Base-by-base conservation (phyloP, 1,284 basidiomycete genomes). In the Takashimella tepidaria region DNA sequence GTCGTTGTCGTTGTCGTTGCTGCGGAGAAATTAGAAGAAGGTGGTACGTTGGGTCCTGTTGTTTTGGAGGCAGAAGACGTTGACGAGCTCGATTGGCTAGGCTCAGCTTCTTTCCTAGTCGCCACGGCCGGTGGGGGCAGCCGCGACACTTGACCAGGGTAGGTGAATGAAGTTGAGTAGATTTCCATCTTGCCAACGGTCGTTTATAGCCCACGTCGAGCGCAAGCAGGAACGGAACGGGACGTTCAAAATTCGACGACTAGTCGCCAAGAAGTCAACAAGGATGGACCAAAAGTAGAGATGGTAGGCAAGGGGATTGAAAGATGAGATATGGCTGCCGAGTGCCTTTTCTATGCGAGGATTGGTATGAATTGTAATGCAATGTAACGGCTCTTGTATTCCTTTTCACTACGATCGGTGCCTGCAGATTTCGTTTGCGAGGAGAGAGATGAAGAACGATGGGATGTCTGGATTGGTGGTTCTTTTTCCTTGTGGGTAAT, bases 111-210 rank as follows among this genome's bases (percentile, higher is more conserved):
- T 37, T 37, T 37, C 31, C 31, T 8, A 8, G 31, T 8, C 16
- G 31, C 31, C n/a, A n/a, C n/a, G 10, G 31, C 31, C 10, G 31
- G 31, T 8, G 31, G 31, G 16, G 16, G 16, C 10, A 37, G 10
- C 10, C 31, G 31, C 10, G 16, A 16, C 10, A 37, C 31, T 37
- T 37, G 8, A 56, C 59, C 70, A 59, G 69, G 80, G 73, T 76
- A 78, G 65, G 67, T 67, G 63, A 74, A 73, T 12, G 90, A 89
- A 63, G 89, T 89, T 52, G 90, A 89, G 82, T 92, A 93, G 72
- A 92, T 84, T 74, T 93, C 91, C 91, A 92, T 92, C 70, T 69
- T 77, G 55, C n/a, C n/a, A n/a, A n/a, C n/a, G n/a, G n/a, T n/a
- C n/a, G n/a, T n/a, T n/a, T n/a, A n/a, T n/a, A n/a, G n/a, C n/a